A percentile compares a stretch with the other conserved stretches of the same genome.
phyloP scores from a whole-genome alignment of 495 filamentous ascomycete genomes.

The Pyrenula aspistea region DNA sequence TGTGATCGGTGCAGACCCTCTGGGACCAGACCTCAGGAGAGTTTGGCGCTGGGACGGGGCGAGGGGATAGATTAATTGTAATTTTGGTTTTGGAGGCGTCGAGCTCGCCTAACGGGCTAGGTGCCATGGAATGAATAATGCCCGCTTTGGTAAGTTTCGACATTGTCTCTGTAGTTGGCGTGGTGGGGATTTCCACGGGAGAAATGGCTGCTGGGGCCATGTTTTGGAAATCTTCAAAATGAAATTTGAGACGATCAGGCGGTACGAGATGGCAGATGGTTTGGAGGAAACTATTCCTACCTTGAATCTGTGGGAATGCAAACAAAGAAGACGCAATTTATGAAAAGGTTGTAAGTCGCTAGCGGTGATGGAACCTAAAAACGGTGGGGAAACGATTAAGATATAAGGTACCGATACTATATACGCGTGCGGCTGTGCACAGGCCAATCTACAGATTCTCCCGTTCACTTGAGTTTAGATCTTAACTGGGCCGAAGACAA shows the following conservation, averaged over 20 bases:
- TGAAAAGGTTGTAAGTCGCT: neutral
- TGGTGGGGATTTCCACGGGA: neutral
- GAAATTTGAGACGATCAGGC: too few relatives aligned
- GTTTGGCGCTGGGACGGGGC: constrained; percentile 52
- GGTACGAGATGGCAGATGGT: too few relatives aligned
- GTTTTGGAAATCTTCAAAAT: too few relatives aligned
- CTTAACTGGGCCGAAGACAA: neutral
- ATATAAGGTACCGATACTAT: neutral
- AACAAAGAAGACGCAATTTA: neutral
- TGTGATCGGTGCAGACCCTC: constrained; percentile 75
- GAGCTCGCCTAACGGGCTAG: constrained; percentile 34
- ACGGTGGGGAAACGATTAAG: neutral
- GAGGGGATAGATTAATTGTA: constrained; percentile 52
- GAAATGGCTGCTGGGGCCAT: constrained; percentile 1
- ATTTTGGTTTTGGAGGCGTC: constrained; percentile 64
- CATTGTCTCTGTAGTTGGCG: neutral
- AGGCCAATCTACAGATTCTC: neutral
- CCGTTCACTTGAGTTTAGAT: neutral
- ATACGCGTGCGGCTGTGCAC: neutral
- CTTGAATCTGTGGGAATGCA: too few relatives aligned
- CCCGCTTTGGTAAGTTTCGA: constrained; percentile 2
- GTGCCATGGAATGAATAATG: constrained; percentile 25
- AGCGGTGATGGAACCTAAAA: neutral
- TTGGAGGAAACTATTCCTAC: too few relatives aligned
- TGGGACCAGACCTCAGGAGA: constrained; percentile 35